phyloP scores from a whole-genome alignment of 2,329 filamentous ascomycete genomes.

The Phialocephala subalpina region DNA sequence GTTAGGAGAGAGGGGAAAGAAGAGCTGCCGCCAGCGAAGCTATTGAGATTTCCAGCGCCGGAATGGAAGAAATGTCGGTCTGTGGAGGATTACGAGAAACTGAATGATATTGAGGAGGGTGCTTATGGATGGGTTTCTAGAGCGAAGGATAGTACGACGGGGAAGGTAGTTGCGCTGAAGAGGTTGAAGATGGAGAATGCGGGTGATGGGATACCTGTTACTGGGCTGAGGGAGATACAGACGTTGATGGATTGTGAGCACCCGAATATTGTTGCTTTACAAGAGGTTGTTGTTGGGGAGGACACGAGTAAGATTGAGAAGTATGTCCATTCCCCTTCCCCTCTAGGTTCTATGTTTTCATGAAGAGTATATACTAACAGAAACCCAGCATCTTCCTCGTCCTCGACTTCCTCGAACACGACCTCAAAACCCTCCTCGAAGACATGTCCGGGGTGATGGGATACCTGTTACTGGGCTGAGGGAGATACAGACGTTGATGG shows the following conservation, averaged over 20 bases:
- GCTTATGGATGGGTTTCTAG: constrained; percentile 95
- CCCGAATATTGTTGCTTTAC: constrained; percentile 81
- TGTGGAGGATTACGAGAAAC: constrained; percentile 86
- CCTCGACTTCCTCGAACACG: constrained; percentile 97
- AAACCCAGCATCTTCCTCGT: constrained; percentile 82
- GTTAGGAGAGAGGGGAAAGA: constrained; percentile 36
- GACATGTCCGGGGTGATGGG: constrained; percentile 84
- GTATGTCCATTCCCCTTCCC: constrained; percentile 45
- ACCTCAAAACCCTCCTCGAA: constrained; percentile 90
- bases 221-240: constrained; percentile 91
- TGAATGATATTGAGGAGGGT: constrained; percentile 98
- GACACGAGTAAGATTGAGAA: constrained; percentile 61
- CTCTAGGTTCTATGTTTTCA: background rate
- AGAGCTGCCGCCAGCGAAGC: constrained; percentile 54
- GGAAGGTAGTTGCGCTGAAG: constrained; percentile 89
- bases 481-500: constrained; percentile 90
- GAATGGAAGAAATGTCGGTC: constrained; percentile 76
- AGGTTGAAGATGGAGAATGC: constrained; percentile 86
- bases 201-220: constrained; percentile 83
- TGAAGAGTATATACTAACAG: constrained; percentile 25
- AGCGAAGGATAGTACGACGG: constrained; percentile 76
- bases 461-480: constrained; percentile 90
- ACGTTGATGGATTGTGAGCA: constrained; percentile 84
- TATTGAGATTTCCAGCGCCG: constrained; percentile 76
- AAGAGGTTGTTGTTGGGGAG: constrained; percentile 84